phyloP scores from a whole-genome alignment of 345 rosid species.

The Theobroma cacao region DNA sequence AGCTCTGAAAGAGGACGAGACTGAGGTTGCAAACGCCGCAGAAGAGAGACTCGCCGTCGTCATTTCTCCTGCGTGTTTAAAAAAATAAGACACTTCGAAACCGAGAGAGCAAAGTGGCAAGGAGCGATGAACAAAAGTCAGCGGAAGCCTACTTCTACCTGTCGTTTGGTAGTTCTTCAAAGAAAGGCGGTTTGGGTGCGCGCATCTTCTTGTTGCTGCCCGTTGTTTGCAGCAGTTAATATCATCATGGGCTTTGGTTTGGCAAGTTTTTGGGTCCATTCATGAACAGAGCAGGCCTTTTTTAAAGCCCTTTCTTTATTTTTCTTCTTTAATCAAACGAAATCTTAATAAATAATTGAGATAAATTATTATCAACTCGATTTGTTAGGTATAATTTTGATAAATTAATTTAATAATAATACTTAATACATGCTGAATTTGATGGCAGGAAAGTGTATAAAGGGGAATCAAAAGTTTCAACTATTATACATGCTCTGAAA shows the following conservation, averaged over 20 bases:
- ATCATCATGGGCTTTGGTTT: not conserved
- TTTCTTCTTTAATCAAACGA: too few species aligned
- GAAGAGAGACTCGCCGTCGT: slow-evolving; percentile 19
- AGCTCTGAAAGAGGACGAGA: slow-evolving; percentile 14
- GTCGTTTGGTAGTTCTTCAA: not conserved
- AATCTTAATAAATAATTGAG: too few species aligned
- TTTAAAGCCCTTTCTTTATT: too few species aligned
- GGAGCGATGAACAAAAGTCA: not conserved
- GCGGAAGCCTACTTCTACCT: not conserved
- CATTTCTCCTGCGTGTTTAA: not conserved
- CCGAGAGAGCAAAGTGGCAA: not conserved
- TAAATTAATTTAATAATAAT: too few species aligned
- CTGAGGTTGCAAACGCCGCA: slow-evolving; percentile 17
- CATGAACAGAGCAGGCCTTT: not conserved
- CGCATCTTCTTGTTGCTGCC: slow-evolving; percentile 1
- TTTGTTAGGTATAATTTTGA: too few species aligned
- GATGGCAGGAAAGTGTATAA: not conserved
- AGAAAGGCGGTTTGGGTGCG: not conserved
- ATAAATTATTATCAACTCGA: too few species aligned
- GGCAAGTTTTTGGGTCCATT: not conserved
- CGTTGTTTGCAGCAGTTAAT: not conserved
- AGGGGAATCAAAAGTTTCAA: too few species aligned
- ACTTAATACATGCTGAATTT: too few species aligned
- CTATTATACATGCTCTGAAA: not conserved
- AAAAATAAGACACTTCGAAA: not conserved